Base-by-base conservation (phyloP, 768 basidiomycete genomes). In the Suillus ampliporus region DNA sequence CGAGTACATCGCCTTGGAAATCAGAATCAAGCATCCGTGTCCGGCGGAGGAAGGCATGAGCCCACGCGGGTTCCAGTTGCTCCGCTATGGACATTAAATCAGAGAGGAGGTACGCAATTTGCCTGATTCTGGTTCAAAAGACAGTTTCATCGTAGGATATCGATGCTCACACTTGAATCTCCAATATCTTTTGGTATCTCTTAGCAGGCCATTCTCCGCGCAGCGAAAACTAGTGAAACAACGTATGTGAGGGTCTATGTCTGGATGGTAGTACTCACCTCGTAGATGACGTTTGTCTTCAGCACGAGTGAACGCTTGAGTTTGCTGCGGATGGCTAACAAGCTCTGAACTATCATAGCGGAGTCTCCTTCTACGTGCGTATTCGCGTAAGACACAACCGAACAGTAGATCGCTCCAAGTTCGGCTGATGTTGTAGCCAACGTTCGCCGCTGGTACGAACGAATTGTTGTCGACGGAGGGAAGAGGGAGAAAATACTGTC, bases 1-100 rank as follows among this genome's bases (percentile, higher is more conserved):
- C 90, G 4, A 95, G 80, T 8, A 94, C 81, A 61, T 95, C 93
- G 1, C 94, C 94, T 65, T 95, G 88, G 67, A 95, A 95, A 65
- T 88, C 86, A 0, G 89, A 81, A 70, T 95, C 92, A 40, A 88
- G 78, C 63, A 96, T 84, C 13, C 91, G 81, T 0, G 92, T 91
- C 37, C 93, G 79, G 21, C 84, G 83, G 19, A 95, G 80, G 65
- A 95, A 87, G 0, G 93, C 93, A 13, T 82, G 80, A 1, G 89
- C 81, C 94, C 94, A 96, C 13, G 86, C 81, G 2, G 87, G 86
- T 53, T 94, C 90, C 54, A 95, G 79, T 63, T 88, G 85, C 48
- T 86, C 84, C 10, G 92, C 76, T 14, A 92, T 84, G 8, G 90
- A 91, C 77, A 89, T 82, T 8, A 96, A 74, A 68, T 95, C 88